These are phyloP conservation scores for Botrytis elliptica DNA, from an alignment of 2,329 filamentous ascomycete species.

Conservation along the genomic window DNA sequence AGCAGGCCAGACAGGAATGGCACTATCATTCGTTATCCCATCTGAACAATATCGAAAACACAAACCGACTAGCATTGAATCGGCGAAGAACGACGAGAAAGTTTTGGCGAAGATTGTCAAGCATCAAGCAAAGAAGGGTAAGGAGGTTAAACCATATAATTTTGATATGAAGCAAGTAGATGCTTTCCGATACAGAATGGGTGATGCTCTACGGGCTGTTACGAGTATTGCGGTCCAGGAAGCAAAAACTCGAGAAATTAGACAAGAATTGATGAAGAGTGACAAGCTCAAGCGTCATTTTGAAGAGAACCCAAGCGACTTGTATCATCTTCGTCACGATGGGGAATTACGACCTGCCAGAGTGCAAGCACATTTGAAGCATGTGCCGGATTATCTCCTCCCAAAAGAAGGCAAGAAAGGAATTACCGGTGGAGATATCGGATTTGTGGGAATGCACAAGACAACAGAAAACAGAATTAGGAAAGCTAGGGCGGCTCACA, in stretches of 20 bases:
- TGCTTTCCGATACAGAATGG: constrained; percentile 91
- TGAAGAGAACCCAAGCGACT: constrained; percentile 90
- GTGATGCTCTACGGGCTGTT: constrained; percentile 85
- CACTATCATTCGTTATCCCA: constrained; percentile 91
- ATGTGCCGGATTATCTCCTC: constrained; percentile 91
- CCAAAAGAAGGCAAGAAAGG: constrained; percentile 72
- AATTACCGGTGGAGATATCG: constrained; percentile 63
- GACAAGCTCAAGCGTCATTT: constrained; percentile 95
- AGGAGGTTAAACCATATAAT: constrained; percentile 83
- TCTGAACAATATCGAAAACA: constrained; percentile 82
- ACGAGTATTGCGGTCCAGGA: constrained; percentile 88
- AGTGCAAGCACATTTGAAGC: constrained; percentile 85
- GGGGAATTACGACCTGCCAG: constrained; percentile 79
- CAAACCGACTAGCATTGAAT: constrained; percentile 75
- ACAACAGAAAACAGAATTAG: constrained; percentile 46
- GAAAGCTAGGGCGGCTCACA: constrained; percentile 45
- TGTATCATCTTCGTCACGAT: constrained; percentile 86
- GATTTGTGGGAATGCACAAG: constrained; percentile 71
- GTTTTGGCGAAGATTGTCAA: constrained; percentile 76
- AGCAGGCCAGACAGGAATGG: constrained; percentile 88
- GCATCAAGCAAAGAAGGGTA: constrained; percentile 74
- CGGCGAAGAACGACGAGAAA: constrained; percentile 79
- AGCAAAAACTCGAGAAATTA: constrained; percentile 81
- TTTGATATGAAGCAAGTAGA: constrained; percentile 96
- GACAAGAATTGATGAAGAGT: constrained; percentile 86